Percentiles rank a stretch among this genome's conserved stretches.
These are phyloP conservation scores for Cytospora leucostoma DNA, from an alignment of 2,329 filamentous ascomycete genomes.

Conservation along the genomic window DNA sequence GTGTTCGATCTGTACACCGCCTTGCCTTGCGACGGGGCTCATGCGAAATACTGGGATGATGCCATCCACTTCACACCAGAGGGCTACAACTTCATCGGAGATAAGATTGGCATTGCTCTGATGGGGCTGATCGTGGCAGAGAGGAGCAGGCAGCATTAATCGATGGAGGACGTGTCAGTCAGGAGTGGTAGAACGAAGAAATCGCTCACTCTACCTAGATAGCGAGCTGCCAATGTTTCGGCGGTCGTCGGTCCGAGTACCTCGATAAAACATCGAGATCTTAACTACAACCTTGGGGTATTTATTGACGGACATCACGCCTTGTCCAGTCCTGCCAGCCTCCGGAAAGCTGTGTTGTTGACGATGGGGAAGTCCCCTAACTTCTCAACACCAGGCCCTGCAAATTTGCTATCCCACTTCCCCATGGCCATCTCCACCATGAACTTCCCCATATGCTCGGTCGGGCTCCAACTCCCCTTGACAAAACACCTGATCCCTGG, in stretches of 20 bases:
- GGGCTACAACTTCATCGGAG: conserved; percentile 55
- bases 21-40: conserved; percentile 53
- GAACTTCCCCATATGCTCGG: conserved; percentile 46
- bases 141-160: not conserved
- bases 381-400: conserved; percentile 37
- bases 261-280: no score
- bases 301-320: not conserved
- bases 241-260: no score
- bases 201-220: not conserved
- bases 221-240: not conserved
- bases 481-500: conserved; percentile 31
- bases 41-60: conserved; percentile 56
- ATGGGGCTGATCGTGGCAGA: conserved; percentile 14
- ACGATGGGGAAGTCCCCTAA: conserved; percentile 41
- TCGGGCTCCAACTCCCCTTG: conserved; percentile 43
- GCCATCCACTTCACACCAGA: conserved; percentile 56
- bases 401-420: conserved; percentile 33
- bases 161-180: not conserved
- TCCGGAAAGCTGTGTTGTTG: conserved; percentile 40
- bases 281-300: no score
- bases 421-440: conserved; percentile 50
- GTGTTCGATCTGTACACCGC: conserved; percentile 57
- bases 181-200: not conserved
- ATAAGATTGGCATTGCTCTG: conserved; percentile 15
- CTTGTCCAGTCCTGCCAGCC: conserved; percentile 35